Base-by-base conservation (phyloP, 78 protist genomes). In the Isochrysis galbana region DNA sequence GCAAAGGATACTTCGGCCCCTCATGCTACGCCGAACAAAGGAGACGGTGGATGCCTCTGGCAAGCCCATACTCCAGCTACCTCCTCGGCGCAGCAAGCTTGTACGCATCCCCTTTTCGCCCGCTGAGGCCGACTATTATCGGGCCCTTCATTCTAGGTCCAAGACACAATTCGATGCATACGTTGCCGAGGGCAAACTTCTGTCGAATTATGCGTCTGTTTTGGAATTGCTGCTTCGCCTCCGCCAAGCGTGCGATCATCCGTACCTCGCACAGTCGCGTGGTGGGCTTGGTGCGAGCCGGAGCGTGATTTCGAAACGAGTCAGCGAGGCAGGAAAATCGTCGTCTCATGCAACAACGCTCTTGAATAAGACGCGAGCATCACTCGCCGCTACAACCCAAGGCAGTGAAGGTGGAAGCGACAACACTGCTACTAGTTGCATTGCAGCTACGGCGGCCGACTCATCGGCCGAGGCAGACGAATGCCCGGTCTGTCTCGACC, bases 171-270 rank as follows among this genome's bases (percentile, higher is more conserved):
- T 91, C 82, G 54, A 91, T 61, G 61, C 90, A 34, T 91, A 82
- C 55, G 93, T 91, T 41, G 23, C 21, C 38, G 34, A 23, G 29
- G 93, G 93, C 44, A 82, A 69, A 0, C 47, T 82, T 25, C 90
- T 91, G 45, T 41, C 36, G 67, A 78, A 80, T 55, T 91, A 96
- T 94, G 95, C 95, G 29, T 96, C 93, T 89, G 92, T 97, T 19
- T 74, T 97, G 32, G 96, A 94, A 72, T 32, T 97, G 69, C 94
- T 97, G 22, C 38, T 96, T 34, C 72, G 96, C 44, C 91, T 96
- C 54, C 93, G 97, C 39, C 98, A 96, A 90, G 92, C 92, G 25
- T 93, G 95, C 87, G 82, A 96, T 47, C 97, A 95, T 82, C 96
- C 97, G 25, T 92, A 3, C 47, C 80, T 95, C 29, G 80, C 94